Evolutionary conservation across 352 stramenopile genomes (phyloP).

Genomic region (Blastocystis sp.): DNA sequence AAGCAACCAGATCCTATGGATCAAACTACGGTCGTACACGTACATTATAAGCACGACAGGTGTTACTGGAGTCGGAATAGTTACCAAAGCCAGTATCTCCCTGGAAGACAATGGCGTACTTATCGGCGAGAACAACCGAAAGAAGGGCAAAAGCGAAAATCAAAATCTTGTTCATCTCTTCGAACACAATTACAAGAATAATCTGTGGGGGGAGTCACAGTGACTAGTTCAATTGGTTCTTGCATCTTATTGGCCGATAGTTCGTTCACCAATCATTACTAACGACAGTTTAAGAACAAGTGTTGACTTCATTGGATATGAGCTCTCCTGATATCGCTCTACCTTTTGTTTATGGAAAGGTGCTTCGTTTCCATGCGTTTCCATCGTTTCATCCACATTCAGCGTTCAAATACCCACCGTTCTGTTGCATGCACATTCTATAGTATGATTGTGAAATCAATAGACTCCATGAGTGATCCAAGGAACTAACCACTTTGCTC

Average conservation of each 20-base stretch:
- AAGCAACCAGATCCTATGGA: constrained; percentile 16
- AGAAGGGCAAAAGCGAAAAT: neutral
- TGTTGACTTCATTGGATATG: too few species aligned
- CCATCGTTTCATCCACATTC: too few species aligned
- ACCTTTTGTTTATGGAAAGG: too few species aligned
- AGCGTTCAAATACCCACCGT: too few species aligned
- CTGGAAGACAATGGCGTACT: constrained; percentile 34
- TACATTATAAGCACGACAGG: constrained; percentile 40
- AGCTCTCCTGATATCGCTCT: too few species aligned
- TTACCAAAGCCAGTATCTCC: constrained; percentile 28
- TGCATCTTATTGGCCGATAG: neutral
- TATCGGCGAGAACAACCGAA: constrained; percentile 14
- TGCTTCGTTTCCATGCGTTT: too few species aligned
- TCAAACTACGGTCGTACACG: neutral
- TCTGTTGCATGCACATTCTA: too few species aligned
- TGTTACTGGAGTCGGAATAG: constrained; percentile 39
- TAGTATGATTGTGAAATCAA: too few species aligned
- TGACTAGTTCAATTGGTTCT: neutral
- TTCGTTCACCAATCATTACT: neutral
- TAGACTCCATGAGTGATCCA: too few species aligned
- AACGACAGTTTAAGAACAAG: too few species aligned
- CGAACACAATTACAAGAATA: neutral
- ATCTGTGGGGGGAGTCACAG: neutral
- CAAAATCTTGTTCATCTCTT: neutral
- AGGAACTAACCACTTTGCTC: too few species aligned